phyloP scores from a whole-genome alignment of 768 basidiomycete species.

The Tulasnella sp. region DNA sequence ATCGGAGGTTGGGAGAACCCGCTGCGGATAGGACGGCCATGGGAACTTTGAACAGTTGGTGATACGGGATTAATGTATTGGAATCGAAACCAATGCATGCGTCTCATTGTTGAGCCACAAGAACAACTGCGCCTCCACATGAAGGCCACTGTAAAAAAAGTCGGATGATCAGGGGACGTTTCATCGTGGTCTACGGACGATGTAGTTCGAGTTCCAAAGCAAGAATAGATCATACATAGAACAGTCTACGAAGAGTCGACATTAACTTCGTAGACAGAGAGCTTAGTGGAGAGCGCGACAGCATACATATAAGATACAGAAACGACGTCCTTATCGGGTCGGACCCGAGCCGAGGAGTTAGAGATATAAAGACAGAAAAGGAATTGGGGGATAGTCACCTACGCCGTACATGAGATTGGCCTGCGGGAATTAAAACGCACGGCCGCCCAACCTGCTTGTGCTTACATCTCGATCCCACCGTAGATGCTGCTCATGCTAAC shows the following conservation, averaged over 20 bases:
- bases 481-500: background rate
- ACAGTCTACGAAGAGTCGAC: background rate
- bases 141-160: no score
- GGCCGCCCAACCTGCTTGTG: background rate
- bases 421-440: background rate
- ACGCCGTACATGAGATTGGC: background rate
- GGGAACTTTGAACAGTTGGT: no score
- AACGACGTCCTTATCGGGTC: background rate
- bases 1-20: no score
- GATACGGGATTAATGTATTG: no score
- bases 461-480: background rate
- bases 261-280: background rate
- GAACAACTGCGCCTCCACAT: no score
- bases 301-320: slow-evolving; percentile 14
- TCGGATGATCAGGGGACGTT: no score
- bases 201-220: background rate
- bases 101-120: no score
- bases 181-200: no score
- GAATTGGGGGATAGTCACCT: background rate
- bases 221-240: slow-evolving; percentile 1
- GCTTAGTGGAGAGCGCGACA: background rate
- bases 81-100: no score
- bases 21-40: no score
- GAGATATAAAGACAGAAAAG: slow-evolving; percentile 1
- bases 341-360: background rate